A percentile compares a stretch with the other conserved stretches of the same genome.
Evolutionary conservation across 768 basidiomycete species (phyloP).

Genomic region (Mycena olivaceomarginata): DNA sequence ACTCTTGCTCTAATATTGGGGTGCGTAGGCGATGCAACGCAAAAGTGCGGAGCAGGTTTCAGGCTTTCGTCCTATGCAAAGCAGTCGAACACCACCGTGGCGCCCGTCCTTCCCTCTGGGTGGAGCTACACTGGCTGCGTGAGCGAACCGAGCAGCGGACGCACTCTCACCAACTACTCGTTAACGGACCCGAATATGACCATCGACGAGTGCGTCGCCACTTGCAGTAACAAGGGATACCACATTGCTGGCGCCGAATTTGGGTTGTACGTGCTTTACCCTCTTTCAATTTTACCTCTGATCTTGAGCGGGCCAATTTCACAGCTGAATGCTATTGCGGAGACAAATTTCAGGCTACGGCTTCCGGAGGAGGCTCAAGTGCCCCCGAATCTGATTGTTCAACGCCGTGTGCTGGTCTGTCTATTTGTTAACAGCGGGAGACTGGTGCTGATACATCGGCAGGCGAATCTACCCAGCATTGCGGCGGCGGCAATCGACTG

Average conservation of each 20-base stretch:
- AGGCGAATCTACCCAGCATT: slow-evolving; percentile 37
- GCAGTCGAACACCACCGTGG: slow-evolving; percentile 26
- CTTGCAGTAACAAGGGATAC: slow-evolving; percentile 31
- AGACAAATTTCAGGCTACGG: slow-evolving; percentile 27
- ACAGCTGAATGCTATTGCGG: slow-evolving; percentile 37
- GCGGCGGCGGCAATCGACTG: slow-evolving; percentile 22
- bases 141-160: slow-evolving; percentile 25
- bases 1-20: background rate
- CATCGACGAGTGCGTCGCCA: slow-evolving; percentile 38
- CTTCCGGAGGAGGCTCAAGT: slow-evolving; percentile 19
- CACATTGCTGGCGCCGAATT: slow-evolving; percentile 37
- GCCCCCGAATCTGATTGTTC: slow-evolving; percentile 22
- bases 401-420: slow-evolving; percentile 29
- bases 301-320: background rate
- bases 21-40: slow-evolving; percentile 31
- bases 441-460: background rate
- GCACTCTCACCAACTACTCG: slow-evolving; percentile 36
- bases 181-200: slow-evolving; percentile 32
- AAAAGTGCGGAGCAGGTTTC: slow-evolving; percentile 30
- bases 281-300: too few relatives aligned
- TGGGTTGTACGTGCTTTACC: background rate
- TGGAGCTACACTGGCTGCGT: slow-evolving; percentile 40
- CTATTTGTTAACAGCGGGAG: background rate
- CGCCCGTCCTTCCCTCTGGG: slow-evolving; percentile 33
- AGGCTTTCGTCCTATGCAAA: slow-evolving; percentile 22